phyloP scores from a whole-genome alignment of 768 basidiomycete species.

The Rhodosporidiobolus odoratus region DNA sequence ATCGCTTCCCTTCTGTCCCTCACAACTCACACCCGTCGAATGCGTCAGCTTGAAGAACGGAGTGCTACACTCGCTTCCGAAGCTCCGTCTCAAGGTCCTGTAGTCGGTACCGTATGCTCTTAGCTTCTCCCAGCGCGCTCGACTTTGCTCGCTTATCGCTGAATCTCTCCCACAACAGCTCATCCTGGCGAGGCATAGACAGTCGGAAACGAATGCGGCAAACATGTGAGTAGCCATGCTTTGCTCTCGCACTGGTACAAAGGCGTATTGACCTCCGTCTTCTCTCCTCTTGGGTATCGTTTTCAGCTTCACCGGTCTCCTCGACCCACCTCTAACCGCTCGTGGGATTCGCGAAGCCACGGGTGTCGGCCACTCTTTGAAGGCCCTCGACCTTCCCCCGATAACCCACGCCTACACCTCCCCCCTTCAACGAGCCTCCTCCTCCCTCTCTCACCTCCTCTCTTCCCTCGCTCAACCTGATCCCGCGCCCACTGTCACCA shows the following conservation, averaged over 20 bases:
- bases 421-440: constrained; percentile 5
- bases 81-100: background rate
- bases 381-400: background rate
- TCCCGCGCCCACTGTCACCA: background rate
- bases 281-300: background rate
- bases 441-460: constrained; percentile 5
- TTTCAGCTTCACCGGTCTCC: constrained; percentile 17
- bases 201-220: constrained; percentile 14
- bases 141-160: background rate
- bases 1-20: background rate
- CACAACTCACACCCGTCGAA: background rate
- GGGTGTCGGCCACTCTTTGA: background rate
- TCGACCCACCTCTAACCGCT: constrained; percentile 19
- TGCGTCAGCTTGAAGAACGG: background rate
- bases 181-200: constrained; percentile 9
- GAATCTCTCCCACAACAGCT: constrained; percentile 2
- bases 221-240: background rate
- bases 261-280: background rate
- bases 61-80: background rate
- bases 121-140: background rate
- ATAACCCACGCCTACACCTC: constrained; percentile 10
- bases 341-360: background rate
- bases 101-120: background rate
- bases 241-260: background rate
- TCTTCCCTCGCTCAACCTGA: background rate